A percentile compares a stretch with the other conserved stretches of the same genome.
Evolutionary conservation across 148 eudicot species (phyloP).

Genomic region (Vaccinium darrowii): DNA sequence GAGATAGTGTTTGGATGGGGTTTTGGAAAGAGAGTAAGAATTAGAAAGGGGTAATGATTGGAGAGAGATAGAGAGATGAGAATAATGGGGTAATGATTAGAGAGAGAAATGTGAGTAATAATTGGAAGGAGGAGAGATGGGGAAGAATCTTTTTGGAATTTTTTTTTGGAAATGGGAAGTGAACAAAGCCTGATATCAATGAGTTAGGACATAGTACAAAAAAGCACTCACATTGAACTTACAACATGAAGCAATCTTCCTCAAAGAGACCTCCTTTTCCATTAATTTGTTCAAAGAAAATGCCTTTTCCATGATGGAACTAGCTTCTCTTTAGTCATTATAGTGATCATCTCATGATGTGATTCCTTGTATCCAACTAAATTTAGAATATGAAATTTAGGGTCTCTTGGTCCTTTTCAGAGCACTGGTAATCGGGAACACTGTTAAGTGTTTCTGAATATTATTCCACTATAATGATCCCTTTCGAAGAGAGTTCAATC

Average conservation of each 20-base stretch:
- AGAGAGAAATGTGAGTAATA: too few species aligned
- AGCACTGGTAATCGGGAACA: not conserved
- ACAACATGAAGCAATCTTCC: not conserved
- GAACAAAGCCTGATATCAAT: too few species aligned
- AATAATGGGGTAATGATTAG: too few species aligned
- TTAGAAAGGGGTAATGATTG: too few species aligned
- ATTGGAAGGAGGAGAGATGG: too few species aligned
- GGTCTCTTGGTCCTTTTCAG: not conserved
- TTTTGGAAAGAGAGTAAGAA: too few species aligned
- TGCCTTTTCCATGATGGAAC: not conserved
- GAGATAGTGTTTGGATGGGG: too few species aligned
- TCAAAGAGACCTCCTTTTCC: not conserved
- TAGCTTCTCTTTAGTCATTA: not conserved
- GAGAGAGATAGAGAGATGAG: too few species aligned
- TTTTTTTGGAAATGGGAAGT: too few species aligned
- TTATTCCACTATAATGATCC: not conserved
- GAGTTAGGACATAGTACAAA: too few species aligned
- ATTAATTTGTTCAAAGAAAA: not conserved
- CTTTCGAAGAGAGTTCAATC: not conserved
- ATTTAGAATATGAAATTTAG: not conserved
- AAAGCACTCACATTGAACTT: not conserved
- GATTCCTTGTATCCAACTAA: not conserved
- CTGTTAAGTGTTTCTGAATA: not conserved
- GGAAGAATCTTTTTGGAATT: too few species aligned
- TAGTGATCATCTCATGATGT: not conserved